Conservation (phyloP, 2,329 filamentous ascomycete species). For the Bipolaris oryzae region DNA sequence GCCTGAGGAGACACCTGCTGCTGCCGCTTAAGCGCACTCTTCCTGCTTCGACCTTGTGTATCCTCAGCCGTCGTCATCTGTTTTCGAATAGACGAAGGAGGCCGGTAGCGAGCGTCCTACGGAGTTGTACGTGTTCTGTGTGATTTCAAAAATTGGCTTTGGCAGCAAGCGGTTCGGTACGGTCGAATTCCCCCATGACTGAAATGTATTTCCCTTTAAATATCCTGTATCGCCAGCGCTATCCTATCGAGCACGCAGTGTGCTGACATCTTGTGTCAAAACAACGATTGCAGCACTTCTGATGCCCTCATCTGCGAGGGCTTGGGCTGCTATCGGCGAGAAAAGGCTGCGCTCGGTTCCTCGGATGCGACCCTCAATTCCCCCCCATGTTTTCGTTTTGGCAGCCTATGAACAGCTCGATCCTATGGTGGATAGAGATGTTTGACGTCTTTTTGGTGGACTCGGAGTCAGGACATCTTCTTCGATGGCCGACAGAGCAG, state of each 20-base stretch:
- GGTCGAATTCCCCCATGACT: conserved; percentile 48
- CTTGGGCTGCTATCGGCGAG: conserved; percentile 28
- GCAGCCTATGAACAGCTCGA: conserved; percentile 35
- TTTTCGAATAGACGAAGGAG: conserved; percentile 42
- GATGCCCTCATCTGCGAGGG: conserved; percentile 34
- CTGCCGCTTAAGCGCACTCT: conserved; percentile 43
- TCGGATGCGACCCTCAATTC: conserved; percentile 44
- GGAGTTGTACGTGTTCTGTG: conserved; percentile 48
- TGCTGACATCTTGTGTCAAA: conserved; percentile 24
- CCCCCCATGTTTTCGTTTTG: conserved; percentile 41
- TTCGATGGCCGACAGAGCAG: conserved; percentile 24
- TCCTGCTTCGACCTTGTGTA: conserved; percentile 43
- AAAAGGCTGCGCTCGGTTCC: conserved; percentile 36
- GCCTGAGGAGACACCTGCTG: conserved; percentile 42
- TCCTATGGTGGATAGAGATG: conserved; percentile 33
- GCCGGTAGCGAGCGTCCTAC: conserved; percentile 46
- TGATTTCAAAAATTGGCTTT: conserved; percentile 51
- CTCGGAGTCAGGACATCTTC: conserved; percentile 28
- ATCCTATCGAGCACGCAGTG: conserved; percentile 32
- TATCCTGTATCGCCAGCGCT: conserved; percentile 34
- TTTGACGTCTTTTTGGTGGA: conserved; percentile 30
- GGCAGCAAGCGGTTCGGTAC: conserved; percentile 49
- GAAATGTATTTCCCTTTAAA: conserved; percentile 47
- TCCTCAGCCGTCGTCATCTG: conserved; percentile 41
- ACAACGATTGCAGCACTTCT: conserved; percentile 22